Evolutionary conservation across 805 yeast genomes (phyloP).

Genomic region (Metschnikowia drakensbergensis): DNA sequence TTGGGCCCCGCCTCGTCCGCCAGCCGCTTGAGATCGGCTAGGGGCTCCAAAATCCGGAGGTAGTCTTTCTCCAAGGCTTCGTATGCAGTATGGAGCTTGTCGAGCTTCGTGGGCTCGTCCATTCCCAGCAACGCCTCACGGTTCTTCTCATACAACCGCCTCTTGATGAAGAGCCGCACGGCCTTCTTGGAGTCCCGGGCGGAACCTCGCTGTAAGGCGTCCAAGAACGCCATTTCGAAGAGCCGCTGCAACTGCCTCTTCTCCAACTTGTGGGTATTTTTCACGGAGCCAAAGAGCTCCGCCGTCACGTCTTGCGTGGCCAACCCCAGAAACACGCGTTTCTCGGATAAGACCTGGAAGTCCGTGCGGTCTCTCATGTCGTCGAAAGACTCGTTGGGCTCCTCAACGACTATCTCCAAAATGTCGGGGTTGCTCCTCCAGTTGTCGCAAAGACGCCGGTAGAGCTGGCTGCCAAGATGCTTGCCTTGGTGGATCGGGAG

Average conservation of each 20-base stretch:
- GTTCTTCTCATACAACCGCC: slow-evolving; percentile 73
- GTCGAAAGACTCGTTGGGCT: slow-evolving; percentile 90
- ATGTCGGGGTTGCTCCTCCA: slow-evolving; percentile 56
- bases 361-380: slow-evolving; percentile 85
- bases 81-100: slow-evolving; percentile 74
- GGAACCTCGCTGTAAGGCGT: slow-evolving; percentile 27
- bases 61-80: slow-evolving; percentile 69
- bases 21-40: slow-evolving; percentile 20
- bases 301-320: slow-evolving; percentile 7
- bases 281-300: slow-evolving; percentile 39
- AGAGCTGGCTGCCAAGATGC: slow-evolving; percentile 68
- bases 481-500: slow-evolving; percentile 80
- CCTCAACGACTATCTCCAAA: slow-evolving; percentile 82
- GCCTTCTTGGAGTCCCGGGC: slow-evolving; percentile 30
- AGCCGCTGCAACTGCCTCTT: slow-evolving; percentile 74
- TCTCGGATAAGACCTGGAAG: slow-evolving; percentile 30
- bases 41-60: slow-evolving; percentile 46
- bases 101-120: slow-evolving; percentile 59
- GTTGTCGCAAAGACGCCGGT: slow-evolving; percentile 47
- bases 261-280: slow-evolving; percentile 55
- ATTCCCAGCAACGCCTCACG: slow-evolving; percentile 69
- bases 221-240: slow-evolving; percentile 67
- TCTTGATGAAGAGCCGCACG: slow-evolving; percentile 63
- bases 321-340: slow-evolving; percentile 8
- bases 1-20: background rate